Base-by-base conservation (phyloP, 2,329 filamentous ascomycete genomes). In the Neophaeococcomyces mojaviensis region DNA sequence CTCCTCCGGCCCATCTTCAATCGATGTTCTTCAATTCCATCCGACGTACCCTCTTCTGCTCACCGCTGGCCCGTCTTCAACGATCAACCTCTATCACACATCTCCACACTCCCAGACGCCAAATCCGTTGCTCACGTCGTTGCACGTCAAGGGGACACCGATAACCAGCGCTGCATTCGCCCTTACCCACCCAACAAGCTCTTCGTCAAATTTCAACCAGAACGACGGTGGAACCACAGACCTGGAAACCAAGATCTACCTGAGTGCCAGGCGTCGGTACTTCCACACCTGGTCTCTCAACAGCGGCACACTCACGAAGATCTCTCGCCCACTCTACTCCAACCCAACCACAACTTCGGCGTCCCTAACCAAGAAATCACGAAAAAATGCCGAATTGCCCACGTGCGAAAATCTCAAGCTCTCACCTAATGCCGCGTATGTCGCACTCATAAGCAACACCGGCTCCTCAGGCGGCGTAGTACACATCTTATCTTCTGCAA, bases 271-370 rank as follows among this genome's bases (percentile, higher is more conserved):
- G 30, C 80, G 92, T 40, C 82, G 82, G 52, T 97, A 88, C 70
- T 96, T 97, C 66, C 92, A 97, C 67, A 82, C 84, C 55, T 98
- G 92, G 92, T 83, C 97, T 59, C 76, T 98, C 19, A 73, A 83
- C 35, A 82, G 84, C 0, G 92, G 92, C 35, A 71, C 74, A 10
- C 81, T 98, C 39, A 84, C 90, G 59, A 95, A 94, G 67, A 78
- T 94, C 36, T 81, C 56, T 74, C 84, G 61, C 70, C 92, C 49
- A 78, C 84, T 60, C 79, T 88, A 52, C 83, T 4, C 18, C 19
- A 22, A 34, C 10, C 32, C 9, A 16, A 37, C 16, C 19, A 4
- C 9, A 15, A 18, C 4, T 32, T n/a, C 13, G 8, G 26, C 3
- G 5, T 28, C 24, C 10, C 36, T 18, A 24, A 24, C 19, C 16